Percentiles rank a stretch among this genome's conserved stretches.
Evolutionary conservation across 768 basidiomycete species (phyloP).

Genomic region (Nidularia pulvinata): DNA sequence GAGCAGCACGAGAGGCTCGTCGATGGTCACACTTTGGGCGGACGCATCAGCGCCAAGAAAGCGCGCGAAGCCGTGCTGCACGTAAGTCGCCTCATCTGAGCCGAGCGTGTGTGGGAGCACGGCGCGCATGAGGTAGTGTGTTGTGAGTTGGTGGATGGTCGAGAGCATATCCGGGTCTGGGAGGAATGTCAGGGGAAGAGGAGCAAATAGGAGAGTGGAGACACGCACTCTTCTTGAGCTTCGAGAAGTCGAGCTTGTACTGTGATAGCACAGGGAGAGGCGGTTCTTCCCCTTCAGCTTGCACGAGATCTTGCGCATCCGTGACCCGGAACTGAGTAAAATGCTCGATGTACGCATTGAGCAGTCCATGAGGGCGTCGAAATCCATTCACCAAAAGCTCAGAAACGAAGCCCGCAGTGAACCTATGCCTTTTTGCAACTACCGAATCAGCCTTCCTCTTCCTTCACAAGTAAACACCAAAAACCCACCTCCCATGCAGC

Average conservation of each 20-base stretch:
- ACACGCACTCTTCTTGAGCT: slow-evolving; percentile 36
- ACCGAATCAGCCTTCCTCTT: too few relatives aligned
- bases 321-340: slow-evolving; percentile 37
- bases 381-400: slow-evolving; percentile 38
- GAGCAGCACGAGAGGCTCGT: slow-evolving; percentile 44
- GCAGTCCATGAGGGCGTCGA: slow-evolving; percentile 31
- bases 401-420: slow-evolving; percentile 40
- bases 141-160: slow-evolving; percentile 33
- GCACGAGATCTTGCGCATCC: slow-evolving; percentile 27
- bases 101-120: slow-evolving; percentile 31
- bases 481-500: slow-evolving; percentile 38
- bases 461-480: too few relatives aligned
- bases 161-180: slow-evolving; percentile 33
- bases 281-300: slow-evolving; percentile 18
- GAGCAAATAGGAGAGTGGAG: background rate
- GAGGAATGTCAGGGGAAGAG: background rate
- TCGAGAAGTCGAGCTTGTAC: slow-evolving; percentile 37
- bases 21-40: slow-evolving; percentile 32
- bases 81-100: slow-evolving; percentile 34
- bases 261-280: slow-evolving; percentile 28
- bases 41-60: slow-evolving; percentile 29
- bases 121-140: slow-evolving; percentile 41
- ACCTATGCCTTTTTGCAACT: slow-evolving; percentile 32
- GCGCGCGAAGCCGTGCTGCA: slow-evolving; percentile 45
- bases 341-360: slow-evolving; percentile 38